These are phyloP conservation scores for Oryza australiensis DNA, from an alignment of 176 grass and related monocot species.

Conservation along the genomic window DNA sequence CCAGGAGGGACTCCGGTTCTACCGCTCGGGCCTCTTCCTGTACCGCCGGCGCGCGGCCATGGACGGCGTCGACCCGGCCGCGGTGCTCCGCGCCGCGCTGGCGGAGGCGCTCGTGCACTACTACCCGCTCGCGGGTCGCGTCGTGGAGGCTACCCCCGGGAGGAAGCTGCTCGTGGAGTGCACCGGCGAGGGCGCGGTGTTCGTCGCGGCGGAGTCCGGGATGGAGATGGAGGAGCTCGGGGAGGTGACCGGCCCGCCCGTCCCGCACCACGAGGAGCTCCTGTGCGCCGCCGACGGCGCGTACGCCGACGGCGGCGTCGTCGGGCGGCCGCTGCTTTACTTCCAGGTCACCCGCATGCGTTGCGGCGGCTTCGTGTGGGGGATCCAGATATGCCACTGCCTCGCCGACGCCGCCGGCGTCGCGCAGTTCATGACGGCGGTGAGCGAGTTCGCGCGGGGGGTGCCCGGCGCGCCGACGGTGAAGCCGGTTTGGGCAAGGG, in stretches of 20 bases:
- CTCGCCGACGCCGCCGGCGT: slow-evolving; percentile 38
- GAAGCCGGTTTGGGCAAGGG: slow-evolving; percentile 33
- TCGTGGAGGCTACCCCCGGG: neutral
- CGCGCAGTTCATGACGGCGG: slow-evolving; percentile 30
- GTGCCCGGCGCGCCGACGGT: slow-evolving; percentile 30
- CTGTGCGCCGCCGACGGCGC: slow-evolving; percentile 17
- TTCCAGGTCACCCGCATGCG: slow-evolving; percentile 4
- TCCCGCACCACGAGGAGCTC: slow-evolving; percentile 28
- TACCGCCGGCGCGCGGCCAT: neutral
- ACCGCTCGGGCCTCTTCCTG: neutral
- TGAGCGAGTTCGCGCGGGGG: slow-evolving; percentile 32
- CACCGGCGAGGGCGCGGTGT: slow-evolving; percentile 45
- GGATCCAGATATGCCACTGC: slow-evolving; percentile 40
- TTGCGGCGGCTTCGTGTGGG: slow-evolving; percentile 36
- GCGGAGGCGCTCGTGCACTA: neutral
- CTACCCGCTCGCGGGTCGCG: neutral
- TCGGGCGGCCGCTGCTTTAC: slow-evolving; percentile 35
- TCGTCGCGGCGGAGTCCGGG: slow-evolving; percentile 34
- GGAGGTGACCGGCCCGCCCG: neutral
- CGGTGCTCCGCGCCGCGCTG: neutral
- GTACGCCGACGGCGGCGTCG: neutral
- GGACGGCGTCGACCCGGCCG: neutral
- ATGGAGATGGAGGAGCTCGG: slow-evolving; percentile 25
- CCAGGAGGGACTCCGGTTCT: slow-evolving; percentile 23
- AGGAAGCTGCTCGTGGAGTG: slow-evolving; percentile 45